Base-by-base conservation (phyloP, 371 early-diverging fungal genomes). In the Circinella umbellata region DNA sequence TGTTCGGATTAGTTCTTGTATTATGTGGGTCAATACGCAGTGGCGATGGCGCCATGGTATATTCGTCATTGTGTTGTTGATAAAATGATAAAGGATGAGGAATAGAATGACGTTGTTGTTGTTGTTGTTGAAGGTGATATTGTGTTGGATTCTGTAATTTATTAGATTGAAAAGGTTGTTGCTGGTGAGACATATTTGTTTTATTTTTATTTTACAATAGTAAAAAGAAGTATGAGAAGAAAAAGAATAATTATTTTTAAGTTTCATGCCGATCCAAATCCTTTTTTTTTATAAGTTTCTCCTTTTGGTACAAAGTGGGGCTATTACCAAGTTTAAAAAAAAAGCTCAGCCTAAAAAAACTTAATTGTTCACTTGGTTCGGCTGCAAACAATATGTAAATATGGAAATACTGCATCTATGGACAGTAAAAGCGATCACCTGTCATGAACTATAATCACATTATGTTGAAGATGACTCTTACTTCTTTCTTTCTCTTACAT, bases 71-170 rank as follows among this genome's bases (percentile, higher is more conserved):
- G 1, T 39, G 37, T n/a, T 38, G 39, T 5, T 64, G 37, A 49
- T 47, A 51, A 48, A 64, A 15, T 38, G 49, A 17, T 18, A 47
- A 18, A 6, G 42, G 64, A 27, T 64, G 64, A 18, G 48, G 67
- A 7, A 53, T 34, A 34, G 57, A 53, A n/a, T 66, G 67, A 5
- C 55, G 67, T 8, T 59, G 67, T 47, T 66, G 67, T 8, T 59
- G 67, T 47, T 66, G 66, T 18, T 67, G 67, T 36, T 27, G 47
- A 34, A 73, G 35, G 48, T 73, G 73, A 48, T 73, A 73, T 39
- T 66, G 67, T 27, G 70, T 73, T 20, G 73, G 73, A 39, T 73
- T 70, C 34, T 59, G 67, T 63, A 73, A 59, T 42, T 65, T 70
- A 6, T 65, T 70, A 6, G 35, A 47, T 61, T 27, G 65, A 63